phyloP scores from a whole-genome alignment of 2,329 filamentous ascomycete species.

The Ophiobolus disseminans region DNA sequence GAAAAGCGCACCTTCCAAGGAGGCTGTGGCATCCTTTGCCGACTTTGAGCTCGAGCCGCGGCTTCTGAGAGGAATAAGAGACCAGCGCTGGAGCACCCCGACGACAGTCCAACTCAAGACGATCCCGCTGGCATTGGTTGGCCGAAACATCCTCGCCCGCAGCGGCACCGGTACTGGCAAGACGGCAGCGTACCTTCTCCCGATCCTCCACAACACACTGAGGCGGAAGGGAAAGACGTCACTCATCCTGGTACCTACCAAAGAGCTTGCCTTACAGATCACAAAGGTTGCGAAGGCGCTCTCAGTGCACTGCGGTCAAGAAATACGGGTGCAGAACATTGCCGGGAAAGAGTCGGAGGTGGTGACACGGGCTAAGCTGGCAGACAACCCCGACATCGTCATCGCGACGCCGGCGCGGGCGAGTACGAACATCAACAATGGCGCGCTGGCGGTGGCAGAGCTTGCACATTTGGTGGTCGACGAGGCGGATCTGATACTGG shows the following conservation, averaged over 20 bases:
- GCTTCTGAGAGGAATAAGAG: slow-evolving; percentile 82
- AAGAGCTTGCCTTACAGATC: slow-evolving; percentile 93
- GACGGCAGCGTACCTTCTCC: slow-evolving; percentile 93
- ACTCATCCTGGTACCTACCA: slow-evolving; percentile 92
- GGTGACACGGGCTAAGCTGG: slow-evolving; percentile 84
- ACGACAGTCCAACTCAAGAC: slow-evolving; percentile 88
- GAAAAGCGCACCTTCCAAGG: slow-evolving; percentile 19
- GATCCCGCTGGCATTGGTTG: slow-evolving; percentile 85
- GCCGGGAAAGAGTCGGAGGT: slow-evolving; percentile 89
- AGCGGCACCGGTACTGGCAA: slow-evolving; percentile 97
- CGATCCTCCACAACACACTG: slow-evolving; percentile 83
- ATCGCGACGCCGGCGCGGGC: slow-evolving; percentile 90
- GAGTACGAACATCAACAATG: slow-evolving; percentile 76
- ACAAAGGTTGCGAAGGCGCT: slow-evolving; percentile 78
- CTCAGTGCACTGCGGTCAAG: slow-evolving; percentile 82
- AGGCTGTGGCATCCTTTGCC: slow-evolving; percentile 66
- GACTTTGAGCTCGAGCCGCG: slow-evolving; percentile 82
- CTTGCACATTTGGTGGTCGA: slow-evolving; percentile 86
- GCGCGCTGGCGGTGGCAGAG: slow-evolving; percentile 72
- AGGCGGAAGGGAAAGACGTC: slow-evolving; percentile 77
- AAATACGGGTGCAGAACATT: slow-evolving; percentile 82
- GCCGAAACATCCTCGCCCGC: slow-evolving; percentile 88
- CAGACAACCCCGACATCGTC: slow-evolving; percentile 85
- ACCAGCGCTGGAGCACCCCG: slow-evolving; percentile 82
- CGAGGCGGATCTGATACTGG: slow-evolving; percentile 91